Evolutionary conservation across 768 basidiomycete genomes (phyloP).

Genomic region (Hydnum rufescens): DNA sequence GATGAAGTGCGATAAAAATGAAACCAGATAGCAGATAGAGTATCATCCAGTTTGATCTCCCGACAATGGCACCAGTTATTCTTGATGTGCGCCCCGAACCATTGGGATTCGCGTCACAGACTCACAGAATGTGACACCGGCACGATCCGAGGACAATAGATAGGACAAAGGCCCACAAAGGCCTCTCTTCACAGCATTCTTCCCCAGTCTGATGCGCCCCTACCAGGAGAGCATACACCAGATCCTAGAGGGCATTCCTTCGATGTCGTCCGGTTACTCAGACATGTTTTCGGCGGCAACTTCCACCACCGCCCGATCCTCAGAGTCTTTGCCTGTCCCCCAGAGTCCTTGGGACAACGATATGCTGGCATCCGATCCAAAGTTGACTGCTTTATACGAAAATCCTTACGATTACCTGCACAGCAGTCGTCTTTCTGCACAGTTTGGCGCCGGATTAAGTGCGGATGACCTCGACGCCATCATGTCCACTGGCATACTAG

Average conservation of each 20-base stretch:
- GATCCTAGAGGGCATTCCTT: too few relatives aligned
- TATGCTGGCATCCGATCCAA: background rate
- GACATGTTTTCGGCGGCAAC: background rate
- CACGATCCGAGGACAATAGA: background rate
- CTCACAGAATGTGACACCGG: too few relatives aligned
- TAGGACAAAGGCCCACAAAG: background rate
- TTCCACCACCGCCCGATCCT: background rate
- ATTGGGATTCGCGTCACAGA: too few relatives aligned
- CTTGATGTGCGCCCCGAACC: too few relatives aligned
- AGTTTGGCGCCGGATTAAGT: background rate
- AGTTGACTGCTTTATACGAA: background rate
- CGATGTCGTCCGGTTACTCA: too few relatives aligned
- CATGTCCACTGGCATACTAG: background rate
- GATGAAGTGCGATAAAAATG: too few relatives aligned
- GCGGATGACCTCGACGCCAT: background rate
- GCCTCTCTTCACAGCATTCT: background rate
- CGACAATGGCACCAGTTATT: too few relatives aligned
- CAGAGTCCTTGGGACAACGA: background rate
- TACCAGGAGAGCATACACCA: background rate
- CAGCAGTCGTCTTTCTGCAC: background rate
- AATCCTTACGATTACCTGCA: background rate
- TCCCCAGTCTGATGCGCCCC: background rate
- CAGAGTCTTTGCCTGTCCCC: background rate
- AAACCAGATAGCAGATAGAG: too few relatives aligned
- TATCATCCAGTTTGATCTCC: too few relatives aligned